A percentile compares a stretch with the other conserved stretches of the same genome.
Evolutionary conservation across 495 filamentous ascomycete species (phyloP).

Genomic region (Neurospora sp.): DNA sequence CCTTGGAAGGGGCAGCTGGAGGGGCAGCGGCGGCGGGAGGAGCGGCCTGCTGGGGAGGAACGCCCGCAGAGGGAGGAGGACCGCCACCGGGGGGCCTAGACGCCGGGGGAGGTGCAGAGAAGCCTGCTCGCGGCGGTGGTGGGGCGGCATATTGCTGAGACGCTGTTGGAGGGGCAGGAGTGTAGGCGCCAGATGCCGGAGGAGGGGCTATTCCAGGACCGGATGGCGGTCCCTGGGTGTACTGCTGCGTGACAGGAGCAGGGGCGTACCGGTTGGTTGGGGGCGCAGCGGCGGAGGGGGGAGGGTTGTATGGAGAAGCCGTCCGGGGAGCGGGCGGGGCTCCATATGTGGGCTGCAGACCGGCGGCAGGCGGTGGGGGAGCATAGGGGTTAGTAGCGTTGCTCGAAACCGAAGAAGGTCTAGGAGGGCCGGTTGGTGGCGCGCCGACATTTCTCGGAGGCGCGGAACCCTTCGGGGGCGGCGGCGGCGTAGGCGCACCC

Average conservation of each 20-base stretch:
- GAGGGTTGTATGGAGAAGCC: slow-evolving; percentile 80
- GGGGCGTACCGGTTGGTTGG: slow-evolving; percentile 81
- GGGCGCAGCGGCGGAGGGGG: slow-evolving; percentile 55
- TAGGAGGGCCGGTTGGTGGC: slow-evolving; percentile 35
- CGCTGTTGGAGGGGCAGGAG: slow-evolving; percentile 27
- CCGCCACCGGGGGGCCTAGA: slow-evolving; percentile 35
- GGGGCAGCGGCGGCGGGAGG: slow-evolving; percentile 42
- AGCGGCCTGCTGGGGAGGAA: slow-evolving; percentile 23
- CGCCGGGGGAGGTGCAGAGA: slow-evolving; percentile 18
- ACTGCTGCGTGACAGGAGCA: slow-evolving; percentile 51
- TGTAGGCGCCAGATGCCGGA: slow-evolving; percentile 49
- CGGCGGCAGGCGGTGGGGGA: slow-evolving; percentile 32
- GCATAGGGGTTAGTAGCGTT: slow-evolving; percentile 71
- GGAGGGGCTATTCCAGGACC: slow-evolving; percentile 23
- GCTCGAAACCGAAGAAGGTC: slow-evolving; percentile 51
- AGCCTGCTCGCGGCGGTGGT: slow-evolving; percentile 21
- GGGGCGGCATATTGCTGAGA: slow-evolving; percentile 15
- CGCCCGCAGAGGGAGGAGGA: slow-evolving; percentile 38
- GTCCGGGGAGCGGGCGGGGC: slow-evolving; percentile 56
- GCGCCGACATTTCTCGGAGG: slow-evolving; percentile 38
- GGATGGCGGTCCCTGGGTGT: slow-evolving; percentile 24
- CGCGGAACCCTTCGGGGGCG: slow-evolving; percentile 47
- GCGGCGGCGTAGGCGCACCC: slow-evolving; percentile 33
- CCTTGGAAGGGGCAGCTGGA: slow-evolving; percentile 22
- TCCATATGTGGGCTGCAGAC: slow-evolving; percentile 31